These are phyloP conservation scores for Colletotrichum trifolii DNA, from an alignment of 2,329 filamentous ascomycete species.

Conservation along the genomic window DNA sequence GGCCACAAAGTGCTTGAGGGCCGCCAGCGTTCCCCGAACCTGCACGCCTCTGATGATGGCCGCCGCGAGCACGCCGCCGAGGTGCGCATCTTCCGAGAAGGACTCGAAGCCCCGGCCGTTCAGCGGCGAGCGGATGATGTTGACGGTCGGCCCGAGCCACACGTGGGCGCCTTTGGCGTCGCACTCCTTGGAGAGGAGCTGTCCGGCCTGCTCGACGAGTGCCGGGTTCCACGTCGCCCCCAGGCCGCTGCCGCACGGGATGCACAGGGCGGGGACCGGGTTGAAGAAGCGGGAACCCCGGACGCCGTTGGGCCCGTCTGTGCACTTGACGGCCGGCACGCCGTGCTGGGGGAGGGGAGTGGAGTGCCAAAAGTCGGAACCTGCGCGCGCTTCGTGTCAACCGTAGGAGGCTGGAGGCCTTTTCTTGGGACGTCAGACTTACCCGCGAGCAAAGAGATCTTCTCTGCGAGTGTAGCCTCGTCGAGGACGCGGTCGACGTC, in stretches of 20 bases:
- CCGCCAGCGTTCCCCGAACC: slow-evolving; percentile 64
- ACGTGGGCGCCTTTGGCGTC: slow-evolving; percentile 67
- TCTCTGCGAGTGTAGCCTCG: slow-evolving; percentile 63
- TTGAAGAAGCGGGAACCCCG: slow-evolving; percentile 76
- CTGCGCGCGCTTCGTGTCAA: slow-evolving; percentile 43
- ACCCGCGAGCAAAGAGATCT: slow-evolving; percentile 65
- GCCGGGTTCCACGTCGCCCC: slow-evolving; percentile 67
- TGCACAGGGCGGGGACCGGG: slow-evolving; percentile 66
- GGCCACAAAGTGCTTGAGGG: slow-evolving; percentile 70
- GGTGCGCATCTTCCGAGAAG: slow-evolving; percentile 67
- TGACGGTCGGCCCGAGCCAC: slow-evolving; percentile 71
- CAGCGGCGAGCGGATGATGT: slow-evolving; percentile 70
- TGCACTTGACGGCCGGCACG: slow-evolving; percentile 72
- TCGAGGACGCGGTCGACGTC: slow-evolving; percentile 64
- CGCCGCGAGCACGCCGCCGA: slow-evolving; percentile 65
- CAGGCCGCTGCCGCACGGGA: slow-evolving; percentile 68
- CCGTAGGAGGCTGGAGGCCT: too few relatives aligned
- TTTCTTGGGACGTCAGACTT: slow-evolving; percentile 3
- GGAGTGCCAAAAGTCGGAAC: slow-evolving; percentile 77
- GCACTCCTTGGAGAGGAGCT: slow-evolving; percentile 62
- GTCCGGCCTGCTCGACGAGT: slow-evolving; percentile 62
- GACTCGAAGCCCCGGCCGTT: slow-evolving; percentile 71
- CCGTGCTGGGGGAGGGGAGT: slow-evolving; percentile 67
- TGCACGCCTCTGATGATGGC: slow-evolving; percentile 66
- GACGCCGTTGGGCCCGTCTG: slow-evolving; percentile 77